Conservation (phyloP, 2,329 filamentous ascomycete species). For the Sporothrix pseudoabietina region DNA sequence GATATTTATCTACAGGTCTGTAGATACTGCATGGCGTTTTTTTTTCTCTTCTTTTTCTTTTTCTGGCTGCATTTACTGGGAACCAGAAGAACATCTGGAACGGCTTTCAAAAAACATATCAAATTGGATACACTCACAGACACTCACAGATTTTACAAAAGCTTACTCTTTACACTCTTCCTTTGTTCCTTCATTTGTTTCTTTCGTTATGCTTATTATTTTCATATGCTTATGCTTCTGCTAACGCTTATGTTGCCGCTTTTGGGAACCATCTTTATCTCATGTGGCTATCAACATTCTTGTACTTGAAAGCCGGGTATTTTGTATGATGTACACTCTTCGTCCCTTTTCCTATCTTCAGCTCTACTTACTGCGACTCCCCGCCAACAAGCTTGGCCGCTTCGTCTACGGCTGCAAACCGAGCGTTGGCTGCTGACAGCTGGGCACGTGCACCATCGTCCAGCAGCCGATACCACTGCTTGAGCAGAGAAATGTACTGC, state of each 20-base stretch:
- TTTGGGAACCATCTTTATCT: neutral
- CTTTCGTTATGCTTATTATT: neutral
- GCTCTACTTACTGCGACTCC: neutral
- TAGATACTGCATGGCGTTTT: neutral
- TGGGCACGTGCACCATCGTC: constrained; percentile 51
- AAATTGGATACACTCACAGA: neutral
- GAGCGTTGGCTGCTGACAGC: constrained; percentile 53
- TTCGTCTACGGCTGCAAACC: constrained; percentile 35
- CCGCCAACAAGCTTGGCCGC: neutral
- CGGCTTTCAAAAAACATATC: neutral
- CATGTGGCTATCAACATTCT: neutral
- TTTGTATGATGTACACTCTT: neutral
- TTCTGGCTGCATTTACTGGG: neutral
- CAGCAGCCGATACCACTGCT: constrained; percentile 53
- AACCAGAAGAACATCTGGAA: neutral
- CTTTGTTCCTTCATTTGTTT: too few relatives aligned
- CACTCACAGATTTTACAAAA: neutral
- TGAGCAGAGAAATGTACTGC: constrained; percentile 52
- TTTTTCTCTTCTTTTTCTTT: too few relatives aligned
- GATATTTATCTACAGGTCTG: neutral
- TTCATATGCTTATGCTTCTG: neutral
- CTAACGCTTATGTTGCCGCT: neutral
- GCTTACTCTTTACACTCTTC: neutral
- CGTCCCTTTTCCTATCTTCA: neutral
- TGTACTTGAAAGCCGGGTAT: constrained; percentile 8